Evolutionary conservation across 768 basidiomycete genomes (phyloP).

Genomic region (Tephrocybe sp.): DNA sequence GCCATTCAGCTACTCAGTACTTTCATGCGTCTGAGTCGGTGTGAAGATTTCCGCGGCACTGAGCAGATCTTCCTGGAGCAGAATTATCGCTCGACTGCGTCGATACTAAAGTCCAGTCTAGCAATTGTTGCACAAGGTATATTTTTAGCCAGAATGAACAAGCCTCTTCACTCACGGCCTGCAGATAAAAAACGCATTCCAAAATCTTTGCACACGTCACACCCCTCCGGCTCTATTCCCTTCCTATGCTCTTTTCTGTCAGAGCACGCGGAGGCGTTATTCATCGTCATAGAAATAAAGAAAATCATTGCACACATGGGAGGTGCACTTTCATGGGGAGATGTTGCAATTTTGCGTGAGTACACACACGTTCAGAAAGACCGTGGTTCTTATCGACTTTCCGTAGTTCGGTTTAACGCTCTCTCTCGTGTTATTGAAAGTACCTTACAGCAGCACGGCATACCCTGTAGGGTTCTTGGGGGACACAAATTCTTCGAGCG

Average conservation of each 20-base stretch:
- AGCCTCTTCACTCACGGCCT: not conserved
- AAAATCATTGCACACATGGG: constrained; percentile 72
- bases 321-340: constrained; percentile 65
- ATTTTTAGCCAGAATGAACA: constrained; percentile 2
- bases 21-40: not conserved
- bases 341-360: constrained; percentile 83
- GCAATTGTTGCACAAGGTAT: constrained; percentile 83
- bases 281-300: constrained; percentile 78
- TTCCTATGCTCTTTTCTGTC: constrained; percentile 49
- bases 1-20: not conserved
- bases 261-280: constrained; percentile 63
- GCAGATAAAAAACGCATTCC: constrained; percentile 72
- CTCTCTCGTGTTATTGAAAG: constrained; percentile 74
- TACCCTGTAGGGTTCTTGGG: constrained; percentile 72
- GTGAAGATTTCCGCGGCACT: constrained; percentile 60
- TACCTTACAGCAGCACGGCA: constrained; percentile 73
- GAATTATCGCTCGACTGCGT: constrained; percentile 82
- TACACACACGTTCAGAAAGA: constrained; percentile 11
- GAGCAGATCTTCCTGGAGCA: constrained; percentile 75
- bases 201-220: constrained; percentile 70
- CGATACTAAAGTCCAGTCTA: constrained; percentile 69
- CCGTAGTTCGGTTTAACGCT: constrained; percentile 78
- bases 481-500: constrained; percentile 89
- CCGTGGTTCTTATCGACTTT: not conserved
- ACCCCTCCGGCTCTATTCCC: constrained; percentile 60